A percentile compares a stretch with the other conserved stretches of the same genome.
Evolutionary conservation across 2,329 filamentous ascomycete genomes (phyloP).

Genomic region (Trichoderma sp.): DNA sequence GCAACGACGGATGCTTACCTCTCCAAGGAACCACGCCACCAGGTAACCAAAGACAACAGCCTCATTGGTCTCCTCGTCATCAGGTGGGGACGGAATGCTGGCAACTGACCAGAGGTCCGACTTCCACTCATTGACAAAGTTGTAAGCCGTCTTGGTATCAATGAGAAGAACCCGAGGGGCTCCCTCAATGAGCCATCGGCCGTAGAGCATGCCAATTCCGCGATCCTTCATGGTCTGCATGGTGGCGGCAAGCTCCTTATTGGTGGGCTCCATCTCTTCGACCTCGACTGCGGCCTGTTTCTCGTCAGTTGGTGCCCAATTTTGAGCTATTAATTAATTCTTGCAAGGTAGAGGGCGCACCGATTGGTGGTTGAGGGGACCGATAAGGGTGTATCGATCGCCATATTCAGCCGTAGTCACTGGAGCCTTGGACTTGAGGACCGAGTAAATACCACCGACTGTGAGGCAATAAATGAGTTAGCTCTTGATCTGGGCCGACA

Average conservation of each 20-base stretch:
- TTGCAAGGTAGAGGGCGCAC: conserved; percentile 48
- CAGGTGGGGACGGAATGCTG: conserved; percentile 88
- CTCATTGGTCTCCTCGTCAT: conserved; percentile 94
- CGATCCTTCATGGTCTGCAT: conserved; percentile 92
- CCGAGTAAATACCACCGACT: conserved; percentile 99
- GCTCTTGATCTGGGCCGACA: background rate
- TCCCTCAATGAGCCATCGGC: conserved; percentile 95
- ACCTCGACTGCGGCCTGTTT: conserved; percentile 91
- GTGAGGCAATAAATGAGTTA: conserved; percentile 1
- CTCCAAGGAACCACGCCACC: conserved; percentile 96
- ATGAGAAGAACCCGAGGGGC: conserved; percentile 91
- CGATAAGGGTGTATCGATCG: conserved; percentile 91
- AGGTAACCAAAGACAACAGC: conserved; percentile 96
- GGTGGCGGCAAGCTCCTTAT: conserved; percentile 73
- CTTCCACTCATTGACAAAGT: conserved; percentile 95
- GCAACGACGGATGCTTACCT: conserved; percentile 58
- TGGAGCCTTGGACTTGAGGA: conserved; percentile 97
- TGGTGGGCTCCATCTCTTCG: conserved; percentile 83
- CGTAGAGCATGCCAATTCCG: conserved; percentile 86
- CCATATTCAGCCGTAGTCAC: conserved; percentile 99
- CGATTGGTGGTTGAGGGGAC: conserved; percentile 86
- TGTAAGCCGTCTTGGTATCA: conserved; percentile 90
- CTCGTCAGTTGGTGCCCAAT: conserved; percentile 14
- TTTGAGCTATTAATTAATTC: conserved; percentile 20
- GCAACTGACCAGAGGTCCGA: conserved; percentile 89